Base-by-base conservation (phyloP, 257 asterid species). In the Nicotiana attenuata region DNA sequence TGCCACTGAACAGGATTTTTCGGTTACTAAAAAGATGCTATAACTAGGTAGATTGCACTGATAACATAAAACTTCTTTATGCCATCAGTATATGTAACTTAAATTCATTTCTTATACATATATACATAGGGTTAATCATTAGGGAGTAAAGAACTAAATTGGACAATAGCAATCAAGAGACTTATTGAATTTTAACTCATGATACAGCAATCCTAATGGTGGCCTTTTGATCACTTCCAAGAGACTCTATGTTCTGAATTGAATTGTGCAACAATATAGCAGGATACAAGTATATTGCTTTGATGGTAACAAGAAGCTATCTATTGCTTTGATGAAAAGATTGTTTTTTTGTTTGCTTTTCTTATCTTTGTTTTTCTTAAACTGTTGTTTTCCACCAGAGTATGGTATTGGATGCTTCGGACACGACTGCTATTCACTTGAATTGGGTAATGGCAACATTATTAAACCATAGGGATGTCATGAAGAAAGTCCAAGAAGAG, bases 371-470 rank as follows among this genome's bases (percentile, higher is more conserved):
- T 38, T 38, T 69, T 69, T 41, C 78, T 69, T 69, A 13, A 13
- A 41, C 3, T 17, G 33, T 41, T 69, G 13, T 69, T 69, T n/a
- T 69, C 2, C 3, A 0, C 33, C 57, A 69, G 78, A 69, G 78
- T 69, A 69, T 77, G 81, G 68, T 77, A 19, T 61, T 55, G 67
- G 81, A 77, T 77, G 81, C 81, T 14, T 59, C 81, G 5, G 81
- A 77, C 20, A 77, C 81, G 0, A 77, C 65, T 28, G 81, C 81
- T 17, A 57, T 77, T 26, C 64, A 77, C 81, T 26, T 77, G 20
- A 77, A 26, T 26, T 77, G 52, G 81, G 50, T 77, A 55, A 77
- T 77, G 81, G 64, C 81, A 8, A 17, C 7, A 55, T 33, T 77
- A 10, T 55, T 77, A 77, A 77, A 77, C 65, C 64, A 29, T 33